phyloP scores from a whole-genome alignment of 441 rosid species.

The Kokia cookei region DNA sequence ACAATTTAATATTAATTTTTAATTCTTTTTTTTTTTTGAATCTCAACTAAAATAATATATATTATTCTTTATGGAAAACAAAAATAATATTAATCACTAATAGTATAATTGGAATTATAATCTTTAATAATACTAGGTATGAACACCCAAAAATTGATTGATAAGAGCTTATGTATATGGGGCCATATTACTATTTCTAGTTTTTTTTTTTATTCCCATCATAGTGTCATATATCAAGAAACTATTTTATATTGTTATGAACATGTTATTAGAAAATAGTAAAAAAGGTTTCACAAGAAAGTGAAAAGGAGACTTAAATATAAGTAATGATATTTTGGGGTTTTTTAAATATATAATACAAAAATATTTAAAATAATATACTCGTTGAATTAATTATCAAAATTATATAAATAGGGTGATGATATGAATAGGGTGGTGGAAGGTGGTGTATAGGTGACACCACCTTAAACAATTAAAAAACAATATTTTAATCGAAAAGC shows the following conservation, averaged over 20 bases:
- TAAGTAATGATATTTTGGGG: no score
- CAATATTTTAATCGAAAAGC: no score
- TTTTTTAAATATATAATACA: no score
- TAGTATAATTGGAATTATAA: not conserved
- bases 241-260: not conserved
- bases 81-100: no score
- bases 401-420: no score
- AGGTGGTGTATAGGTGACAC: no score
- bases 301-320: not conserved
- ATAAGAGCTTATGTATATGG: not conserved
- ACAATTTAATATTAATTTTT: not conserved
- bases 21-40: not conserved
- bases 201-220: not conserved
- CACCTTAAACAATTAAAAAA: no score
- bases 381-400: no score
- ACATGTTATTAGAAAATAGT: not conserved
- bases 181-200: not conserved
- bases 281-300: no score
- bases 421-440: no score
- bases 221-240: not conserved
- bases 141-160: slow-evolving; percentile 1
- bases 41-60: not conserved
- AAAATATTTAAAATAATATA: no score
- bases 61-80: no score
- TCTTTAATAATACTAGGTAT: not conserved